Evolutionary conservation across 2,329 filamentous ascomycete species (phyloP).

Genomic region (Bipolaris victoriae): DNA sequence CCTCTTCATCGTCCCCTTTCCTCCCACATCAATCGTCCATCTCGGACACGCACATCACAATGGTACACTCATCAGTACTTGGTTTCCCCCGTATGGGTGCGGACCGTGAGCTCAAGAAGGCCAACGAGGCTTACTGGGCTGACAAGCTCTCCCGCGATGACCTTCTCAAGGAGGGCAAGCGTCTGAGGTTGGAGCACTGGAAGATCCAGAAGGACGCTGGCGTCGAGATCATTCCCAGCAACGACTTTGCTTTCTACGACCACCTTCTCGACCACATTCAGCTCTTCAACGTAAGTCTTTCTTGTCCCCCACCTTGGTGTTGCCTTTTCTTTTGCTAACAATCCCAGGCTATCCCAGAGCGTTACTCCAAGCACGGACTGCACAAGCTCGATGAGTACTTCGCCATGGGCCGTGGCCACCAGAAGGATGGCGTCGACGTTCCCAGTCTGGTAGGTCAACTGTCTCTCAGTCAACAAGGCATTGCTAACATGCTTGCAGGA

Average conservation of each 20-base stretch:
- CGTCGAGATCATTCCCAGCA: slow-evolving; percentile 97
- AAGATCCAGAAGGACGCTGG: slow-evolving; percentile 99
- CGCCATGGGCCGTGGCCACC: slow-evolving; percentile 98
- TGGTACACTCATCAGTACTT: slow-evolving; percentile 74
- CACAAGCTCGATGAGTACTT: slow-evolving; percentile 96
- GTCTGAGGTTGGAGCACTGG: slow-evolving; percentile 96
- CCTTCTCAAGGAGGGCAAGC: slow-evolving; percentile 93
- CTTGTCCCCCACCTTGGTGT: slow-evolving; percentile 1
- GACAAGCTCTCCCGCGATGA: slow-evolving; percentile 93
- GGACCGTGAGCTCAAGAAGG: slow-evolving; percentile 99
- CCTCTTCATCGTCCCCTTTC: slow-evolving; percentile 3
- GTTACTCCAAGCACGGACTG: slow-evolving; percentile 90
- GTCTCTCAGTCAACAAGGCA: neutral
- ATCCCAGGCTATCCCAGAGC: slow-evolving; percentile 82
- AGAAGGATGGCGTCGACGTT: slow-evolving; percentile 92
- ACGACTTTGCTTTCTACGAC: slow-evolving; percentile 99
- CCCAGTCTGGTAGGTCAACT: slow-evolving; percentile 68
- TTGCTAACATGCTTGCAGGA: slow-evolving; percentile 60
- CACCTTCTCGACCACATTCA: slow-evolving; percentile 98
- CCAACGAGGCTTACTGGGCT: slow-evolving; percentile 96
- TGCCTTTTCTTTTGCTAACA: slow-evolving; percentile 20
- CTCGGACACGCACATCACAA: slow-evolving; percentile 37
- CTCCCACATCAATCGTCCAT: slow-evolving; percentile 16
- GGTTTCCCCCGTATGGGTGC: slow-evolving; percentile 99
- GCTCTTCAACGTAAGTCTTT: slow-evolving; percentile 81